A percentile compares a stretch with the other conserved stretches of the same genome.
These are phyloP conservation scores for Elymus sibiricus DNA, from an alignment of 176 grass and related monocot species.

Conservation along the genomic window DNA sequence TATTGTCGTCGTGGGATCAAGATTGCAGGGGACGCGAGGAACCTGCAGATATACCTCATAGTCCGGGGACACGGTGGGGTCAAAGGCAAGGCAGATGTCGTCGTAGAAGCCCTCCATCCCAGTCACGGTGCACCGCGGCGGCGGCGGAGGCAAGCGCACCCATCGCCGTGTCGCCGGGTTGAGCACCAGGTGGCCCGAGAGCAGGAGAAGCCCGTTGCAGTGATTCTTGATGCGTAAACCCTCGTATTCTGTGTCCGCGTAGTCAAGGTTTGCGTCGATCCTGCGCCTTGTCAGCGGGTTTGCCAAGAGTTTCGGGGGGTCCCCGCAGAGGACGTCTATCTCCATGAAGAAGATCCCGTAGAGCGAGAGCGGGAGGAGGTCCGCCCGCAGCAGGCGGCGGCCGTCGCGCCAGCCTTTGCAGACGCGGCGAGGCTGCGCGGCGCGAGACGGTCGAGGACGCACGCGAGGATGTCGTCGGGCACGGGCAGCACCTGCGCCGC, in stretches of 20 bases:
- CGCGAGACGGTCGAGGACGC: not conserved
- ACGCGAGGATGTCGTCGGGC: not conserved
- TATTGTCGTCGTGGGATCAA: not conserved
- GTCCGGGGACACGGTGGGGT: not conserved
- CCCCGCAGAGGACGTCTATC: too few relatives aligned
- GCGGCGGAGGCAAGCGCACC: not conserved
- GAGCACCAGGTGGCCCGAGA: not conserved
- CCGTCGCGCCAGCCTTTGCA: not conserved
- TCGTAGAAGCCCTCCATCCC: not conserved
- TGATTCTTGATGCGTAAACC: not conserved
- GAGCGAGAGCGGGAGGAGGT: not conserved
- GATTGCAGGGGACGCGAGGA: not conserved
- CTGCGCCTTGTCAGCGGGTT: not conserved
- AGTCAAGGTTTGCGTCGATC: not conserved
- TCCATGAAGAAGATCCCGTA: not conserved
- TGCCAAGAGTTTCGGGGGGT: not conserved
- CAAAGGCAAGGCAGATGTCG: not conserved
- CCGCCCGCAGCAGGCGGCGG: not conserved
- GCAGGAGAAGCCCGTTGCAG: not conserved
- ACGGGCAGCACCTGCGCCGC: not conserved
- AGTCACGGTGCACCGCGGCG: not conserved
- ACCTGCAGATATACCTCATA: not conserved
- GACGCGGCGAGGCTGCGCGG: not conserved
- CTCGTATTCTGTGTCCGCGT: fast-evolving
- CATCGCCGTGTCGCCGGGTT: not conserved